These are phyloP conservation scores for Pichia sp. DNA, from an alignment of 1,139 yeast species.

Conservation along the genomic window DNA sequence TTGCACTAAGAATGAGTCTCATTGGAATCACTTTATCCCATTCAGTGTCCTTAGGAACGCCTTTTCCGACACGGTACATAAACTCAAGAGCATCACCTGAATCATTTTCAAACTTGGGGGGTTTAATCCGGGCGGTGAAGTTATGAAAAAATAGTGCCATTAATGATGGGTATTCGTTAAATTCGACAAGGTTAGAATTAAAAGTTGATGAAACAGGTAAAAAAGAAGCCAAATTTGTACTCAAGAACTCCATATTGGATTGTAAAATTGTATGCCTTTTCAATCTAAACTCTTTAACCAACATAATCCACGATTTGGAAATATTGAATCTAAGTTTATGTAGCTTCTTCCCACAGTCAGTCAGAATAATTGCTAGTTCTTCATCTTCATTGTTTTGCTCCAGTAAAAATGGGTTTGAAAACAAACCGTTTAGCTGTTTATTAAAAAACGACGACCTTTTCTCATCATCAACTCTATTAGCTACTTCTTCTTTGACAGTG, in stretches of 20 bases:
- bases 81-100: conserved; percentile 50
- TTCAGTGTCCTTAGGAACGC: conserved; percentile 64
- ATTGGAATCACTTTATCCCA: conserved; percentile 71
- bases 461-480: not conserved
- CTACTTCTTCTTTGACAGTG: conserved; percentile 1
- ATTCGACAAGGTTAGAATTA: conserved; percentile 55
- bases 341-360: conserved; percentile 16
- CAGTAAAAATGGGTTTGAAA: not conserved
- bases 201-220: conserved; percentile 35
- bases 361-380: not conserved
- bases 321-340: conserved; percentile 38
- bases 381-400: not conserved
- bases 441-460: not conserved
- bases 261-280: conserved; percentile 45
- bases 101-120: conserved; percentile 53
- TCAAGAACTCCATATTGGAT: conserved; percentile 49
- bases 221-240: conserved; percentile 35
- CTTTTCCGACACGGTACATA: conserved; percentile 72
- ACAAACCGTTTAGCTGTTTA: not conserved
- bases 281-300: conserved; percentile 42
- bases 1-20: conserved; percentile 43
- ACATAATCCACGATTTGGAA: conserved; percentile 66
- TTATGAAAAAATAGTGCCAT: conserved; percentile 53
- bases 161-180: conserved; percentile 60
- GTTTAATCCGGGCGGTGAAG: conserved; percentile 48